A percentile compares a stretch with the other conserved stretches of the same genome.
Evolutionary conservation across 805 yeast genomes (phyloP).

Genomic region (Debaryomyces maramus): DNA sequence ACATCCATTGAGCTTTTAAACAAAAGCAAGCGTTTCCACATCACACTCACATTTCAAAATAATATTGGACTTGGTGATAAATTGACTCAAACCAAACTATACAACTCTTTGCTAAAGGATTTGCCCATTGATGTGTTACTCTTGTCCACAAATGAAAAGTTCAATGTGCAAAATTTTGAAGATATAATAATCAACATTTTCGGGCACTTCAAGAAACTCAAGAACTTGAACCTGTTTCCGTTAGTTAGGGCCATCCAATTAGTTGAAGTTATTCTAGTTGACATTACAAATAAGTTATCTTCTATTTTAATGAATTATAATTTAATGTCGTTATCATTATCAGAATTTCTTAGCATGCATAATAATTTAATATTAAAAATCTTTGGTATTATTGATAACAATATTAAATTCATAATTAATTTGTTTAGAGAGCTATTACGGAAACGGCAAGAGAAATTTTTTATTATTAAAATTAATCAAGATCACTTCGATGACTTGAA

Average conservation of each 20-base stretch:
- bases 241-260: slow-evolving; percentile 59
- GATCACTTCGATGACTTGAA: slow-evolving; percentile 32
- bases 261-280: slow-evolving; percentile 64
- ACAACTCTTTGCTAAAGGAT: slow-evolving; percentile 64
- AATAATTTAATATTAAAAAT: slow-evolving; percentile 26
- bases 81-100: slow-evolving; percentile 48
- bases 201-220: slow-evolving; percentile 61
- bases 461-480: slow-evolving; percentile 60
- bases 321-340: slow-evolving; percentile 45
- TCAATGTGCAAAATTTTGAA: slow-evolving; percentile 43
- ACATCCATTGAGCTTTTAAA: slow-evolving; percentile 61
- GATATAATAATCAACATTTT: slow-evolving; percentile 50
- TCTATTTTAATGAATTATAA: slow-evolving; percentile 35
- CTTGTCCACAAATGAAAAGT: slow-evolving; percentile 16
- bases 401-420: slow-evolving; percentile 61
- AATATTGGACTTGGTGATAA: slow-evolving; percentile 69
- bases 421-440: slow-evolving; percentile 74
- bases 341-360: slow-evolving; percentile 34
- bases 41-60: slow-evolving; percentile 67
- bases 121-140: slow-evolving; percentile 63
- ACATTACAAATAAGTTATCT: slow-evolving; percentile 48
- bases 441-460: slow-evolving; percentile 68
- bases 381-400: slow-evolving; percentile 57
- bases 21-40: slow-evolving; percentile 75
- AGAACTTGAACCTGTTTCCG: slow-evolving; percentile 56